Base-by-base conservation (phyloP, 306 rosid species). In the Gleditsia sinensis region DNA sequence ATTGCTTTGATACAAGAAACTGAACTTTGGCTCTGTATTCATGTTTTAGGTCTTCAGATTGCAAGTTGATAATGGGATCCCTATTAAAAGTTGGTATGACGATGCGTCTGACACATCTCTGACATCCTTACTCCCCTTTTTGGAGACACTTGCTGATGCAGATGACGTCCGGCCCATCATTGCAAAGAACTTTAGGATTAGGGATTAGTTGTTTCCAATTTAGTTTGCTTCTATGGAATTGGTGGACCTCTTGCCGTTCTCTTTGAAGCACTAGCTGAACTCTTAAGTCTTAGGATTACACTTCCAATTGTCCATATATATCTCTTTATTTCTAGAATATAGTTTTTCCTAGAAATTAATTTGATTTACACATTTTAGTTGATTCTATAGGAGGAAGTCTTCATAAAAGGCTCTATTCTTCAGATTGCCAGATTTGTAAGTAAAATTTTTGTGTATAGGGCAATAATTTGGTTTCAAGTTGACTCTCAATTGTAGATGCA, bases 21-120 rank as follows among this genome's bases (percentile, higher is more conserved):
- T 79, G 65, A 77, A 83, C 62, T 42, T 19, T 39, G 16, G 39
- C 61, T 55, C 24, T 62, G 36, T 64, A 63, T 65, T 58, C 66
- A 71, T 46, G 56, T 60, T 33, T 45, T 77, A 93, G 98, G 98
- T 93, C 17, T 93, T 87, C 78, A 61, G 48, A 23, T 33, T 61
- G 48, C 67, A 61, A 21, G 48, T 48, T 34, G 67, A 61, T 36
- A 61, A 61, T 61, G 67, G 67, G 24, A 61, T 61, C 16, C 67
- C 67, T 0, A 61, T 61, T 5, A 13, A 61, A 36, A 61, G 67
- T 61, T 61, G 67, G 67, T 61, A 9, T 20, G 9, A 61, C 0
- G 48, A 61, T 10, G 9, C 43, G 19, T 34, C 13, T 0, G 67
- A 61, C 42, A 17, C 46, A 19, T 34, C 30, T 17, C 30, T 61